Percentiles rank a stretch among this genome's conserved stretches.
Conservation (phyloP, 805 yeast species). For the Starmera dryadoides region DNA sequence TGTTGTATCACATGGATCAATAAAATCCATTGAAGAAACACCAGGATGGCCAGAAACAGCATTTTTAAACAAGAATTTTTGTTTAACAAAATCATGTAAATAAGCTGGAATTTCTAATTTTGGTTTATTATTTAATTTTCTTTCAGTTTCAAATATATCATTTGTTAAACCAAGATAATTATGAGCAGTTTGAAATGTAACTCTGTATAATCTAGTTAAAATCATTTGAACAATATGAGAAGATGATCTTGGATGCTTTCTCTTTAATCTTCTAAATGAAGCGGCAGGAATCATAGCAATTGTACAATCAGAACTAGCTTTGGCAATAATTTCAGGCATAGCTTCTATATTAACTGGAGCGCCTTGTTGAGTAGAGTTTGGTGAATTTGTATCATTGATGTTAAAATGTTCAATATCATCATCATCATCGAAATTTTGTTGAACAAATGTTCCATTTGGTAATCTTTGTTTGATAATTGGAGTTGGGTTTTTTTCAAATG, state of each 20-base stretch:
- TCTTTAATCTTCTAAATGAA: conserved; percentile 66
- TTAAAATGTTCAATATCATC: background rate
- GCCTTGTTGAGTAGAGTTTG: background rate
- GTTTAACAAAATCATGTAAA: conserved; percentile 49
- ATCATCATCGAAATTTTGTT: conserved; percentile 13
- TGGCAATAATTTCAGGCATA: conserved; percentile 51
- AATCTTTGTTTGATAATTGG: background rate
- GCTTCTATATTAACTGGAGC: background rate
- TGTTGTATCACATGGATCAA: too few species aligned
- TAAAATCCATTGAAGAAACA: too few species aligned
- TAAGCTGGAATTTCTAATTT: conserved; percentile 53
- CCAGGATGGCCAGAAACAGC: background rate
- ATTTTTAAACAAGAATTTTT: conserved; percentile 26
- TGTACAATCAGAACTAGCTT: conserved; percentile 70
- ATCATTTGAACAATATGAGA: conserved; percentile 94
- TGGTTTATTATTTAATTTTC: conserved; percentile 45
- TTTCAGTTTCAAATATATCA: conserved; percentile 75
- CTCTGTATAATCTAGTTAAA: conserved; percentile 76
- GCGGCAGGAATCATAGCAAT: conserved; percentile 87
- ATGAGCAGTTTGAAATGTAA: conserved; percentile 87
- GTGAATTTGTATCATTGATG: conserved; percentile 4
- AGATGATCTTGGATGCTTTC: conserved; percentile 79
- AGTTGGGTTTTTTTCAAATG: background rate
- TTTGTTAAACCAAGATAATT: conserved; percentile 77
- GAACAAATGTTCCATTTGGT: background rate